Base-by-base conservation (phyloP, 371 early-diverging fungal genomes). In the Haplosporangium sp. region DNA sequence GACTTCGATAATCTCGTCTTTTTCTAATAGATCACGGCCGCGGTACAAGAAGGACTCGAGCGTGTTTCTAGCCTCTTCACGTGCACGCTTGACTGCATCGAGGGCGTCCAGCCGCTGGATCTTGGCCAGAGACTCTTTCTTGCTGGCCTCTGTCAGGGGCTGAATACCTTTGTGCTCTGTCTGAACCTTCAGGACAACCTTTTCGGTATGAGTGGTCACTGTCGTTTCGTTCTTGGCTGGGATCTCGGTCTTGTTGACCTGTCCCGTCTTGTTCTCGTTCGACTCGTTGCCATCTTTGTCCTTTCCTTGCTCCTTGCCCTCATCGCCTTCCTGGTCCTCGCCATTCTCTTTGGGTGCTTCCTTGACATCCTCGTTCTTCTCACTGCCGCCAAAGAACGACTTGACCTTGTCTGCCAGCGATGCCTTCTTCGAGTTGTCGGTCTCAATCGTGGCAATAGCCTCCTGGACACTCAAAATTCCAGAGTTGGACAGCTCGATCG, bases 11-110 rank as follows among this genome's bases (percentile, higher is more conserved):
- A 91, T 86, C 48, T 85, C 87, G 40, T 93, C 93, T 51, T 93
- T 91, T 47, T 93, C 87, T 52, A 94, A 81, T 64, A 93, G 88
- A 67, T 97, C 96, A 58, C 92, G 92, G 55, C 90, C 81, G 43
- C 89, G 86, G 83, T 98, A 99, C 36, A 97, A 87, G 84, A 93
- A 96, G 0, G 94, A 85, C 80, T 99, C 99, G 36, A 99, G 88
- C 51, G 83, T 85, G 84, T 99, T 97, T 55, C 90, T 85, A 8
- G 98, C 94, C 74, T 92, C 94, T 77, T 95, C 96, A 47, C 90
- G 92, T 3, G 86, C 86, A 29, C 85, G 86, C 58, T 93, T 92
- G 14, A 85, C 83, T 1, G 80, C 70, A 73, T 96, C 96, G 18
- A 72, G 43, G 2, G 68, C 61, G 58, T 77, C 72, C 53, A 77